Conservation (phyloP, 2,329 filamentous ascomycete species). For the Tetracladium maxilliforme region DNA sequence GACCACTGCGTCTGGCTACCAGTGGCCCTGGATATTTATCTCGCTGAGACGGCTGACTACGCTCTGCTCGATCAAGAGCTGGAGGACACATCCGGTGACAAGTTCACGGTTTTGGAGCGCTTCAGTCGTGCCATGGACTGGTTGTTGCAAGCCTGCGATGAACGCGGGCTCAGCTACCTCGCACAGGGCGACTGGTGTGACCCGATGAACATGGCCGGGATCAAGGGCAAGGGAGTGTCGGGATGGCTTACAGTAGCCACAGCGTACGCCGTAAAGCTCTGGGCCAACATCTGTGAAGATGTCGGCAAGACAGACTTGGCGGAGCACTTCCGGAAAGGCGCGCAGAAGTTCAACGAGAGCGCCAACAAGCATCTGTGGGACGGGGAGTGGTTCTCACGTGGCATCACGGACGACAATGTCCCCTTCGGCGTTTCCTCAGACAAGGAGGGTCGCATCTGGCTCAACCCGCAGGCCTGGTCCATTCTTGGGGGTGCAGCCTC, state of each 20-base stretch:
- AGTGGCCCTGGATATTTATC: slow-evolving; percentile 36
- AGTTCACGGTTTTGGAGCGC: slow-evolving; percentile 35
- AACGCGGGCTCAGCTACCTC: slow-evolving; percentile 38
- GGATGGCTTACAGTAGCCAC: slow-evolving; percentile 43
- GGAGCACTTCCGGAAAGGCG: slow-evolving; percentile 25
- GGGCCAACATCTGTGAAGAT: slow-evolving; percentile 34
- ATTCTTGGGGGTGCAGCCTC: slow-evolving; percentile 36
- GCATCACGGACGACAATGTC: slow-evolving; percentile 40
- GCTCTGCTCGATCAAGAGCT: slow-evolving; percentile 28
- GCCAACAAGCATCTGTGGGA: slow-evolving; percentile 39
- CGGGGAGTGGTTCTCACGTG: slow-evolving; percentile 39
- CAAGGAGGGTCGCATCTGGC: slow-evolving; percentile 38
- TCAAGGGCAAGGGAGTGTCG: slow-evolving; percentile 39
- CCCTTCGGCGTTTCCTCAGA: slow-evolving; percentile 34
- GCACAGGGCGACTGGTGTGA: slow-evolving; percentile 46
- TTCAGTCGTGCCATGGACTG: slow-evolving; percentile 42
- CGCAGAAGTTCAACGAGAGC: slow-evolving; percentile 28
- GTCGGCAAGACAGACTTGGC: slow-evolving; percentile 23
- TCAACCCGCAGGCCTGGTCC: slow-evolving; percentile 40
- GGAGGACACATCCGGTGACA: slow-evolving; percentile 23
- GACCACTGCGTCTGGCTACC: slow-evolving; percentile 45
- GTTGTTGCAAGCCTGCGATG: slow-evolving; percentile 32
- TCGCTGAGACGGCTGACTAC: slow-evolving; percentile 39
- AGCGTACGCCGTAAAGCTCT: slow-evolving; percentile 33
- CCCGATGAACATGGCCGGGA: slow-evolving; percentile 48